Conservation (phyloP, 179 eudicot species). For the Carnegiea gigantea region DNA sequence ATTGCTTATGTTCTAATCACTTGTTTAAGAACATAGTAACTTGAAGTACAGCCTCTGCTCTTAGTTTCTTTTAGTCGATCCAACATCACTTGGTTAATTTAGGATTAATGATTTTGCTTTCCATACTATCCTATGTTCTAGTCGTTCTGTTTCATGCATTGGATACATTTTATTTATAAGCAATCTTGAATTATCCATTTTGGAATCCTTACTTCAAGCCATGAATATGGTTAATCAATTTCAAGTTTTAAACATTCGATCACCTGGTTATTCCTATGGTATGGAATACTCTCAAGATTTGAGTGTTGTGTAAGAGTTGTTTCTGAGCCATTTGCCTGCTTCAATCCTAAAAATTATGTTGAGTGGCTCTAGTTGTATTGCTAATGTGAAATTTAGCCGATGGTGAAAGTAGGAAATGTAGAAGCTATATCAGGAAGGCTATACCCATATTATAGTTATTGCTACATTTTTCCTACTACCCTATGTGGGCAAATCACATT, state of each 20-base stretch:
- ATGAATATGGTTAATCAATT: too few relatives aligned
- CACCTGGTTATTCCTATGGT: too few relatives aligned
- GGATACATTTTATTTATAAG: neutral
- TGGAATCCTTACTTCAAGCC: too few relatives aligned
- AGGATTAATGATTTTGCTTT: neutral
- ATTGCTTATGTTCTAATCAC: neutral
- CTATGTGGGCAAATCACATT: conserved; percentile 25
- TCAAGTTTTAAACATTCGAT: too few relatives aligned
- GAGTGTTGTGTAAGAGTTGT: too few relatives aligned
- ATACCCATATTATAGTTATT: neutral
- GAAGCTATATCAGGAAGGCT: conserved; percentile 20
- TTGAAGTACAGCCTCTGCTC: too few relatives aligned
- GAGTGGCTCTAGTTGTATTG: neutral
- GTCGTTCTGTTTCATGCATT: neutral
- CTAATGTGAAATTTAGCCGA: neutral
- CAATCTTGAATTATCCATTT: neutral
- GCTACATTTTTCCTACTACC: conserved; percentile 28
- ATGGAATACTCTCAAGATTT: too few relatives aligned
- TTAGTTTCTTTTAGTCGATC: neutral
- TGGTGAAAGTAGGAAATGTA: neutral
- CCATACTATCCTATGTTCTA: neutral
- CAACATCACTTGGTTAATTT: neutral
- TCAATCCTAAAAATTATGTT: too few relatives aligned
- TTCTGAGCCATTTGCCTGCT: too few relatives aligned
- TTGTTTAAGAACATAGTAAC: neutral